Evolutionary conservation across 163 green algal species (phyloP), one percentile per base, ranked within the genome.

Genomic region (Chlamydomonas reinhardtii): DNA sequence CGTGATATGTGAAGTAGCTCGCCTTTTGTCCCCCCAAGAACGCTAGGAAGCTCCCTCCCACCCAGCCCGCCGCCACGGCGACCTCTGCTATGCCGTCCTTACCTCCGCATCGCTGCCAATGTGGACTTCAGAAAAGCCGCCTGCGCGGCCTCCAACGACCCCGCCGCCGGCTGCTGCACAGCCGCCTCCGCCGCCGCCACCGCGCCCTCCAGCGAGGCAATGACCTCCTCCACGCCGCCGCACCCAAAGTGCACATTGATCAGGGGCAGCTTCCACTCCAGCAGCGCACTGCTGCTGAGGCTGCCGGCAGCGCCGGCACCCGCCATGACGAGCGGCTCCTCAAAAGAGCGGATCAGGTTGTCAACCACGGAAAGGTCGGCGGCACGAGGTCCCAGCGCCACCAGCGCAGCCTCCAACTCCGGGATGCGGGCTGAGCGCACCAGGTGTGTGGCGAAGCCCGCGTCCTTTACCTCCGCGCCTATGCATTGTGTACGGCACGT

Each of bases 371-470:
- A 29, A 16, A 80, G 82, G 76, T 92, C 86, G 15, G 77, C 61
- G 43, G 74, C 72, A 19, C 79, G 83, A 29, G 62, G 34, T 0
- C 93, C 92, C 73, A 96, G 85, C 39, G 56, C 48, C 25, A 89
- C 64, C 48, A 97, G 78, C 54, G 61, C 61, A 19, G 72, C n/a
- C 82, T 92, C 76, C 61, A 98, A 25, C 25, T 92, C 84, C 1
- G 85, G 62, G 32, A 98, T 85, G 17, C 84, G 37, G 4, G 84
- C 73, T 0, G 92, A 97, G 31, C 93, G 92, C 12, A 99, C 87
- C 81, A 94, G 97, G 92, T 99, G 97, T 0, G 97, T 99, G 12
- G 97, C 97, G 1, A 99, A 86, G 29, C 95, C 94, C 0, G 93
- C 89, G 35, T 94, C 90, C 62, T 94, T 89, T 22, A 97, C 89